These are phyloP conservation scores for Odonthalia washingtoniensis DNA, from an alignment of 31 red algal species.

Conservation along the genomic window DNA sequence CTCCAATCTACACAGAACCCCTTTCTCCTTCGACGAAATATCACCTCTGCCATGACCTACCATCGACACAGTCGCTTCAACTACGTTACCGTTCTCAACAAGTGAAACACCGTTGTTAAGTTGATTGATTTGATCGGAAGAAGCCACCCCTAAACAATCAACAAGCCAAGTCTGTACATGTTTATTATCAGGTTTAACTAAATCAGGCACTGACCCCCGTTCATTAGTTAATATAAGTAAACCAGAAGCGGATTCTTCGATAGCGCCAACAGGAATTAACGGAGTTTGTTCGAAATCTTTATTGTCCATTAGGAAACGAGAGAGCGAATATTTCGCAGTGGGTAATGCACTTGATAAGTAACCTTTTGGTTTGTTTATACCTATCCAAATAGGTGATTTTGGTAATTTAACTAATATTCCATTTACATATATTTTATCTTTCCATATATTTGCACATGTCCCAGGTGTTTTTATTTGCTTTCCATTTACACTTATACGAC, in stretches of 20 bases:
- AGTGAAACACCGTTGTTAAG: constrained; percentile 44
- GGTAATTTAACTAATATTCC: constrained; percentile 21
- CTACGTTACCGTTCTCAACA: constrained; percentile 22
- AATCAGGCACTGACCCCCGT: constrained; percentile 41
- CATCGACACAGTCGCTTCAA: constrained; percentile 35
- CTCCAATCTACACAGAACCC: constrained; percentile 39
- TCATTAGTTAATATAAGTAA: constrained; percentile 75
- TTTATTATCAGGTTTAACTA: constrained; percentile 30
- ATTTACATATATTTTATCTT: constrained; percentile 58
- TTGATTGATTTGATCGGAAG: background rate
- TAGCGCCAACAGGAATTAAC: constrained; percentile 43
- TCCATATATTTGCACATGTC: constrained; percentile 40
- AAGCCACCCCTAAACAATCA: constrained; percentile 37
- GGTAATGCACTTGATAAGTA: constrained; percentile 32
- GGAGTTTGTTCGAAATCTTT: background rate
- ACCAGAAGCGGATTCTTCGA: constrained; percentile 58
- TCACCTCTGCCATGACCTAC: constrained; percentile 28
- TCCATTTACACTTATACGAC: constrained; percentile 68
- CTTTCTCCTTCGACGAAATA: constrained; percentile 12
- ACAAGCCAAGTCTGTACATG: constrained; percentile 65
- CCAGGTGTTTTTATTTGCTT: constrained; percentile 43
- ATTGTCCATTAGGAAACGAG: background rate
- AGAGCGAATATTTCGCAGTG: background rate
- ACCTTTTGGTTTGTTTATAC: constrained; percentile 69
- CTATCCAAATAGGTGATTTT: constrained; percentile 54